phyloP scores from a whole-genome alignment of 305 asterid species.

The Solanum hybrid region DNA sequence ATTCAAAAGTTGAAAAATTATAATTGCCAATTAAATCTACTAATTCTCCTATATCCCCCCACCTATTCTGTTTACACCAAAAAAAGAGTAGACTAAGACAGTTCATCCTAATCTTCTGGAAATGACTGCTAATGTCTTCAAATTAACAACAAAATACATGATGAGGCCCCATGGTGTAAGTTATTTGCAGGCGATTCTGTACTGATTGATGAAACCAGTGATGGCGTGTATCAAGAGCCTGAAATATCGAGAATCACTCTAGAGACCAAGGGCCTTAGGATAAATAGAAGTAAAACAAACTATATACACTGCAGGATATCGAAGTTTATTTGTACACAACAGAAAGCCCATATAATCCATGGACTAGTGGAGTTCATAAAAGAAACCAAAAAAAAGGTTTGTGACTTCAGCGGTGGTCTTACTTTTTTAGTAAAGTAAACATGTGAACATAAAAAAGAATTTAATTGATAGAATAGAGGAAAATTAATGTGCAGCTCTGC shows the following conservation, averaged over 20 bases:
- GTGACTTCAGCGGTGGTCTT: background rate
- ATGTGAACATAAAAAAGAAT: background rate
- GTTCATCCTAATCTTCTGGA: background rate
- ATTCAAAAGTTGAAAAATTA: background rate
- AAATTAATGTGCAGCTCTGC: background rate
- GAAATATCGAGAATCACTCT: background rate
- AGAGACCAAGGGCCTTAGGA: background rate
- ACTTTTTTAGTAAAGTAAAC: background rate
- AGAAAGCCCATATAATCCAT: background rate
- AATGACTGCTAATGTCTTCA: background rate
- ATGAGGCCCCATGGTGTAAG: background rate
- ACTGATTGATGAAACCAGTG: background rate
- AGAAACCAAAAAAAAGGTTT: background rate
- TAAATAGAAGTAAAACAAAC: background rate
- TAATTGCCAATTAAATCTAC: background rate
- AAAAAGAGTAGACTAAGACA: background rate
- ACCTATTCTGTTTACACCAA: background rate
- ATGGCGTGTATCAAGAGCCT: background rate
- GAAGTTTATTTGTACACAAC: background rate
- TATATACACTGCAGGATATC: background rate
- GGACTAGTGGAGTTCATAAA: background rate
- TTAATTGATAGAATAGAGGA: background rate
- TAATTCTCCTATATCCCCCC: background rate
- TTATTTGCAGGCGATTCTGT: background rate
- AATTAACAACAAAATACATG: background rate